A percentile compares a stretch with the other conserved stretches of the same genome.
Evolutionary conservation across 805 yeast genomes (phyloP).

Genomic region (Hanseniaspora occidentalis): DNA sequence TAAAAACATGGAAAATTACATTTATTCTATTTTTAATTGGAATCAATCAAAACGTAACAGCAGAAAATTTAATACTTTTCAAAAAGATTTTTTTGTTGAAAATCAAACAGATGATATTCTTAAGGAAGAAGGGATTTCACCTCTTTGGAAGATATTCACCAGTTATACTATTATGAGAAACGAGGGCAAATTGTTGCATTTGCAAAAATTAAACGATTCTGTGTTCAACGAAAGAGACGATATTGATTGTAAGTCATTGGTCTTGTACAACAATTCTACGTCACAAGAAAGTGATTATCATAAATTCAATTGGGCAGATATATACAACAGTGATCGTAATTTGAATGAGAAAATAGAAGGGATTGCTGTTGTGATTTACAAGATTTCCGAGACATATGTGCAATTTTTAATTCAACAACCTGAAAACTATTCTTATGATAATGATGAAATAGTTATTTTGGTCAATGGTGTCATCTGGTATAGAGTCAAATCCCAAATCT

Average conservation of each 20-base stretch:
- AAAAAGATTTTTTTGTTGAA: too few species aligned
- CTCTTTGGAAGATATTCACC: background rate
- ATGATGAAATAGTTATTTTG: constrained; percentile 30
- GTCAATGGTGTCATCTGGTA: constrained; percentile 65
- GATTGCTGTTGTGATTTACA: background rate
- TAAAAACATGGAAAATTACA: constrained; percentile 21
- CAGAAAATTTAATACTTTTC: too few species aligned
- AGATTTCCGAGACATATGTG: background rate
- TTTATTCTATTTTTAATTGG: constrained; percentile 18
- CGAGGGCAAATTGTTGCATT: background rate
- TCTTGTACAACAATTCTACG: constrained; percentile 7
- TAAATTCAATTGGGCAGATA: constrained; percentile 21
- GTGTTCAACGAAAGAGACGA: constrained; percentile 8
- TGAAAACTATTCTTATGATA: constrained; percentile 13
- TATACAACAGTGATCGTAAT: constrained; percentile 18
- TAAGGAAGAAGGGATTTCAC: background rate
- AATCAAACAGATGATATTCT: background rate
- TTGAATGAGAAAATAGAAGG: constrained; percentile 26
- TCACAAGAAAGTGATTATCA: constrained; percentile 15
- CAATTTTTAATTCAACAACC: background rate
- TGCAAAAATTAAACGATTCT: background rate
- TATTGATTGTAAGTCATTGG: constrained; percentile 11
- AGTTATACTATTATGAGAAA: background rate
- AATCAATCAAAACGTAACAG: constrained; percentile 12
- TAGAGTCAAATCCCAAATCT: constrained; percentile 40